Evolutionary conservation across 192 early-diverging fungal genomes (phyloP), one percentile per base, ranked within the genome.

Genomic region (Anaeromyces robustus): DNA sequence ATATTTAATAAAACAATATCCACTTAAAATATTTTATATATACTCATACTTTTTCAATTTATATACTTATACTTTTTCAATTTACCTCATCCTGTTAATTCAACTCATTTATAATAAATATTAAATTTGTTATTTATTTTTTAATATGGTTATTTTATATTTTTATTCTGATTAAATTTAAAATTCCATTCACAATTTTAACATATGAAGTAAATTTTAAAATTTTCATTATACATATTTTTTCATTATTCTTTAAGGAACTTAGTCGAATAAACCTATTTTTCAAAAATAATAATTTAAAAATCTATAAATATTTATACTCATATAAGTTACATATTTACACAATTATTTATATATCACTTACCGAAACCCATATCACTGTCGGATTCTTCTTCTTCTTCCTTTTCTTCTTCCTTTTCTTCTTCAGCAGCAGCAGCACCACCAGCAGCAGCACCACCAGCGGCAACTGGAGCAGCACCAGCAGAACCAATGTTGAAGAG

Each of bases 401-500:
- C 82, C 83, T 88, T 83, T 84, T 90, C 89, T 39, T 39, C 37
- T 13, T 39, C 13, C 81, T 90, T 79, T 82, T 86, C 83, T 85
- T 89, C 85, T 82, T 88, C 83, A 34, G 78, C 85, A 22, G 86
- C 83, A 16, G 82, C 89, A 32, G 82, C 86, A 18, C 80, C 87
- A 43, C 83, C 89, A 39, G 83, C 87, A 81, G 78, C 87, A 41
- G 79, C 92, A 77, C 81, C 89, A 77, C 84, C 89, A 82, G 81
- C 87, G 79, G 80, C 87, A 41, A 84, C 87, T 80, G 85, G 88
- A 79, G 83, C 84, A 80, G 85, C 85, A 83, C 82, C 78, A 32
- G 81, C 85, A 79, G 83, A 82, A 82, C 96, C 96, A 82, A 96
- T 92, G 91, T 95, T 96, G 87, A 93, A 90, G 83, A 98, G 89